Evolutionary conservation across 139 green algal species (phyloP).

Genomic region (Trebouxia sp.): DNA sequence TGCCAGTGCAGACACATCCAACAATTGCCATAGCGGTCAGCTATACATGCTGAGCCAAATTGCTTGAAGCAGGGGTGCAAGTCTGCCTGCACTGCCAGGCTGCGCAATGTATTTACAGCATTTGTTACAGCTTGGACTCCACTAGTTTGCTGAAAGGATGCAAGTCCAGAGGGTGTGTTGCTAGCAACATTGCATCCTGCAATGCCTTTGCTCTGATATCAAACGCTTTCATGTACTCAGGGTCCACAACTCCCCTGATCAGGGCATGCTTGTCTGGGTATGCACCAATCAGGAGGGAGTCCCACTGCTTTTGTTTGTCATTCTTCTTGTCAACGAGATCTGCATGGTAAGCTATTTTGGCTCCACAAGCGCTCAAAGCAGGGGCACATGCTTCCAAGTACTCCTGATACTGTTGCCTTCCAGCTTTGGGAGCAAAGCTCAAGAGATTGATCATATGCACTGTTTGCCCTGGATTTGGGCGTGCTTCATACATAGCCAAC

Average conservation of each 20-base stretch:
- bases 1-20: no score
- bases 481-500: neutral
- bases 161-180: neutral
- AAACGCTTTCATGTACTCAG: neutral
- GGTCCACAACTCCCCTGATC: neutral
- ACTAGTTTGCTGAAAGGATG: no score
- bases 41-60: no score
- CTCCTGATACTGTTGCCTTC: neutral
- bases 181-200: neutral
- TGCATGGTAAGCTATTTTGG: neutral
- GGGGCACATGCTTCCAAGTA: neutral
- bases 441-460: constrained; percentile 8
- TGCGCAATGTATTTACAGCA: neutral
- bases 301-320: neutral
- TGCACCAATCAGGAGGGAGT: neutral
- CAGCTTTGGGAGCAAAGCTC: neutral
- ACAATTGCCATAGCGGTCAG: no score
- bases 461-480: neutral
- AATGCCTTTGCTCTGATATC: neutral
- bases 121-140: no score
- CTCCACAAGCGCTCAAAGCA: neutral
- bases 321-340: neutral
- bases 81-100: no score
- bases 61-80: no score
- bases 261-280: neutral